phyloP scores from a whole-genome alignment of 2,329 filamentous ascomycete genomes.

The Dactylellina sp. region DNA sequence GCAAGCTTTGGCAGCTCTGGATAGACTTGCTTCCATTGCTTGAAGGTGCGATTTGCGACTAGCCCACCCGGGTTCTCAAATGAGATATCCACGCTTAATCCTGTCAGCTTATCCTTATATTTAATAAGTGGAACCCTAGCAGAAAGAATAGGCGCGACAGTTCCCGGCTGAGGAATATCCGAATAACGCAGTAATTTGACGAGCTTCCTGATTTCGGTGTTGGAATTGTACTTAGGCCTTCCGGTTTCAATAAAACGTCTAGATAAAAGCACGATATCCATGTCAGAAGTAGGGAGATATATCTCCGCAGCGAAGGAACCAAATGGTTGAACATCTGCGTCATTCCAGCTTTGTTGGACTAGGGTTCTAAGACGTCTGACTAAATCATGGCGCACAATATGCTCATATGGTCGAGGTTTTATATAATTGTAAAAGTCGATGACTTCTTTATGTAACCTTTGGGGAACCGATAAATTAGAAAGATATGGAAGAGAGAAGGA shows the following conservation, averaged over 20 bases:
- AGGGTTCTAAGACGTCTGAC: slow-evolving; percentile 75
- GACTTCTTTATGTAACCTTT: slow-evolving; percentile 89
- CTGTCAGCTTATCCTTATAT: slow-evolving; percentile 81
- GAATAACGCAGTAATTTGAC: slow-evolving; percentile 19
- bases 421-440: slow-evolving; percentile 89
- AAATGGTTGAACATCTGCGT: slow-evolving; percentile 78
- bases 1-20: slow-evolving; percentile 89
- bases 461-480: slow-evolving; percentile 47
- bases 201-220: slow-evolving; percentile 27
- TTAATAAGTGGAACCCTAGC: slow-evolving; percentile 89
- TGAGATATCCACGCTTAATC: slow-evolving; percentile 88
- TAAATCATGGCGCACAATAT: slow-evolving; percentile 77
- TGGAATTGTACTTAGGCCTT: slow-evolving; percentile 66
- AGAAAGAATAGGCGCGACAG: slow-evolving; percentile 29
- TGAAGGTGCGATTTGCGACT: slow-evolving; percentile 81
- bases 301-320: slow-evolving; percentile 93
- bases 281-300: slow-evolving; percentile 83
- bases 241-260: slow-evolving; percentile 70
- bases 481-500: not conserved
- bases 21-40: slow-evolving; percentile 80
- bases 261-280: slow-evolving; percentile 88
- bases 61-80: slow-evolving; percentile 92
- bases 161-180: slow-evolving; percentile 14
- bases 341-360: slow-evolving; percentile 71
- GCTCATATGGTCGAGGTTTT: slow-evolving; percentile 80